A percentile compares a stretch with the other conserved stretches of the same genome.
Evolutionary conservation across 2,329 filamentous ascomycete species (phyloP).

Genomic region (Chrysoporthe deuterocubensis): DNA sequence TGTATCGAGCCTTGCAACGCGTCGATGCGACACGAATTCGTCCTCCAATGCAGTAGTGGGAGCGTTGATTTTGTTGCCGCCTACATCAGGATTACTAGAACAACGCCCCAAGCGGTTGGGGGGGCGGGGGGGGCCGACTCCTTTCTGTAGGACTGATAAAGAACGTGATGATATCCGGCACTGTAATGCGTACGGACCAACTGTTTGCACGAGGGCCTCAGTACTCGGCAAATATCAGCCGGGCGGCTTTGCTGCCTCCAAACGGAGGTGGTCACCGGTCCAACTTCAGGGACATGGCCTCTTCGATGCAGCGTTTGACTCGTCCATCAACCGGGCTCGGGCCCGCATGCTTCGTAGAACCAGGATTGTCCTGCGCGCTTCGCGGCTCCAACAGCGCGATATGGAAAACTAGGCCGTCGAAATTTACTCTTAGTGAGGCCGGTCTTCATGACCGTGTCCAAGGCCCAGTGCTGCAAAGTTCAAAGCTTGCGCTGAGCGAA

Average conservation of each 20-base stretch:
- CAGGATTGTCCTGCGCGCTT: constrained; percentile 8
- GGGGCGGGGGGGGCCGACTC: background rate
- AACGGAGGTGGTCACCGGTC: background rate
- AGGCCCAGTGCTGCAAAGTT: background rate
- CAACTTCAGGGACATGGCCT: background rate
- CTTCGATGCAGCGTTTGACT: constrained; percentile 3
- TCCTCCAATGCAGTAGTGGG: background rate
- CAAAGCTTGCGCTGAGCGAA: background rate
- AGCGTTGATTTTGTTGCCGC: background rate
- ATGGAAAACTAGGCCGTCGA: background rate
- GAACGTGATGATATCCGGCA: background rate
- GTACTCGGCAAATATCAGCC: background rate
- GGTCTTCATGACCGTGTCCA: background rate
- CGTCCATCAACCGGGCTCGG: background rate
- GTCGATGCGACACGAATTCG: background rate
- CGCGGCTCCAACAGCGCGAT: background rate
- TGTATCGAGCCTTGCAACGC: background rate
- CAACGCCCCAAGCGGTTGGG: background rate
- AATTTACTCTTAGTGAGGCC: background rate
- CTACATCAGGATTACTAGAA: background rate
- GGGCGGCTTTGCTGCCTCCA: background rate
- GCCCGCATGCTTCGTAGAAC: background rate
- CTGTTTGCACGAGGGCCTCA: background rate
- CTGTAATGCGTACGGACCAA: background rate
- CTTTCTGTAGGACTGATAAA: constrained; percentile 10